Conservation (phyloP, 306 rosid genomes). For the Sesbania bispinosa region DNA sequence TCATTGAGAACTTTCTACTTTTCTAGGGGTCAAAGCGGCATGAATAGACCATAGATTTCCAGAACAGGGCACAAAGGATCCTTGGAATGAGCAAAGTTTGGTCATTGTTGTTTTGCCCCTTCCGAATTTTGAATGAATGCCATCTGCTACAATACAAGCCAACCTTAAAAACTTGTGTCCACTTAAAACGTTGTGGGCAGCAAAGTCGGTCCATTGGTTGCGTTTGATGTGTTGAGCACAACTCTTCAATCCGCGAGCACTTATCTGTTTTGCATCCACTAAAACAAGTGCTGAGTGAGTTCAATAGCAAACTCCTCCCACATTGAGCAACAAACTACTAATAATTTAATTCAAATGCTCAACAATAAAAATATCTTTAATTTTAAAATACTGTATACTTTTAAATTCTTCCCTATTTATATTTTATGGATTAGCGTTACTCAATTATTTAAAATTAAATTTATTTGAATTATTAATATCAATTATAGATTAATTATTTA, state of each 20-base stretch:
- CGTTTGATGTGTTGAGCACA: not conserved
- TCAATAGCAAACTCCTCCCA: not conserved
- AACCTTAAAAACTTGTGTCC: no score
- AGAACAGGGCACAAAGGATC: not conserved
- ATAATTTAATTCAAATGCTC: not conserved
- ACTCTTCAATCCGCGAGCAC: not conserved
- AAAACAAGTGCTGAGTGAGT: not conserved
- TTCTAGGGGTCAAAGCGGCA: not conserved
- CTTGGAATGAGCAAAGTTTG: not conserved
- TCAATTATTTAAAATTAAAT: no score
- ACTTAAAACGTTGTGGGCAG: no score
- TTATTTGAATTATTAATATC: no score
- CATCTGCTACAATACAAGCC: not conserved
- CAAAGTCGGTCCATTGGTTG: constrained; percentile 5
- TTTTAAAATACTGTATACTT: not conserved
- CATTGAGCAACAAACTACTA: not conserved
- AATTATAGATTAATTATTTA: no score
- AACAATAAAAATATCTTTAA: not conserved
- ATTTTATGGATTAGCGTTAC: no score
- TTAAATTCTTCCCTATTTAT: no score
- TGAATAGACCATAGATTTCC: not conserved
- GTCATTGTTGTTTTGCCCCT: not conserved
- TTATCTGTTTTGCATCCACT: constrained; percentile 3
- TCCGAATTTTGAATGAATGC: not conserved
- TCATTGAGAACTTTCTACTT: not conserved